These are phyloP conservation scores for Cystobasidium slooffiae DNA, from an alignment of 1,284 basidiomycete species.

Conservation along the genomic window DNA sequence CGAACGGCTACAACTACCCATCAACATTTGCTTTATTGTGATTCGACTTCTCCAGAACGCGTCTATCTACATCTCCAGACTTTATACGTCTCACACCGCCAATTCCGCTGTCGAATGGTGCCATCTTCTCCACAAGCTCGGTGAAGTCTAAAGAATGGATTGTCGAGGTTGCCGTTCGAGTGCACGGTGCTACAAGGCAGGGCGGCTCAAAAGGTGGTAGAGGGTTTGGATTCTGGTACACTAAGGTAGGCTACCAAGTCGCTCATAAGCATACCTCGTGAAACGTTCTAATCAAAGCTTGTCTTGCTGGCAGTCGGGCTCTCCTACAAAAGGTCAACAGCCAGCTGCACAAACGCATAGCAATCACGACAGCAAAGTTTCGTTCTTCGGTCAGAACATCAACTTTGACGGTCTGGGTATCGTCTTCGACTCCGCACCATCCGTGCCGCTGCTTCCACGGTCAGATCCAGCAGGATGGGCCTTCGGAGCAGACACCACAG, in stretches of 20 bases:
- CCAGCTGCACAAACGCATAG: conserved; percentile 42
- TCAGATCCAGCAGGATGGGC: conserved; percentile 49
- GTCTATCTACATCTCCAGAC: conserved; percentile 52
- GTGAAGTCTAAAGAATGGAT: conserved; percentile 53
- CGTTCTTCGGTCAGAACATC: conserved; percentile 52
- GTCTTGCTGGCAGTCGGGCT: neutral
- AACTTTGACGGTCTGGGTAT: conserved; percentile 54
- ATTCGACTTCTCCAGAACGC: conserved; percentile 9
- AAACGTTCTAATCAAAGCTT: neutral
- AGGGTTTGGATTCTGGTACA: conserved; percentile 54
- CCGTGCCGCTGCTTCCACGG: conserved; percentile 49
- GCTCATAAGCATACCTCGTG: neutral
- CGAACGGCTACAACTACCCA: neutral
- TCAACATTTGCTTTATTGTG: neutral
- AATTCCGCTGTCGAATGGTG: conserved; percentile 53
- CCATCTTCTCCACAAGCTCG: conserved; percentile 49
- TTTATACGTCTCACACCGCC: conserved; percentile 53
- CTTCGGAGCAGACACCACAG: conserved; percentile 47
- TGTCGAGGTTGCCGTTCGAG: conserved; percentile 53
- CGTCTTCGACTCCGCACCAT: conserved; percentile 53
- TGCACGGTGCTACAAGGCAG: conserved; percentile 49
- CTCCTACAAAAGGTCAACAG: neutral
- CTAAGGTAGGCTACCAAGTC: conserved; percentile 47
- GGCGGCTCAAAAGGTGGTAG: conserved; percentile 50
- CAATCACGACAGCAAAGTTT: conserved; percentile 50